A percentile compares a stretch with the other conserved stretches of the same genome.
These are phyloP conservation scores for Aspergillus sp. DNA, from an alignment of 2,329 filamentous ascomycete species.

Conservation along the genomic window DNA sequence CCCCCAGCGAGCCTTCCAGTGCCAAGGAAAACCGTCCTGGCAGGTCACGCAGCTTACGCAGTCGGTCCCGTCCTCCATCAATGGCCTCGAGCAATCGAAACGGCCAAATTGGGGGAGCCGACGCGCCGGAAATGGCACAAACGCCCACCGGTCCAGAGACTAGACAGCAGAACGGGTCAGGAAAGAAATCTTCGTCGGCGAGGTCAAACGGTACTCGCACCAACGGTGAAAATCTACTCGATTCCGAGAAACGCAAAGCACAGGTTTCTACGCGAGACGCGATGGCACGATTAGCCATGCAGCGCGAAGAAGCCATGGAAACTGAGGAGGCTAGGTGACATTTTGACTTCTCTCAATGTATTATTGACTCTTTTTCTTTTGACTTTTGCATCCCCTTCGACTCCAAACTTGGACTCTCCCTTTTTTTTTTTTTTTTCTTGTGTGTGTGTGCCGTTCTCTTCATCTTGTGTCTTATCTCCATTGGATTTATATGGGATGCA, in stretches of 20 bases:
- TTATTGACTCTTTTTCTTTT: conserved; percentile 11
- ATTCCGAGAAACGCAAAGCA: conserved; percentile 30
- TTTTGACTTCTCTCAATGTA: conserved; percentile 13
- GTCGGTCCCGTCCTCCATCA: conserved; percentile 15
- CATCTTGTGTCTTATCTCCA: neutral
- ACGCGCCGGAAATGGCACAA: neutral
- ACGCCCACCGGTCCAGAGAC: neutral
- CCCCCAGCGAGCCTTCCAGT: conserved; percentile 9
- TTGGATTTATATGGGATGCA: neutral
- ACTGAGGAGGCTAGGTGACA: conserved; percentile 24
- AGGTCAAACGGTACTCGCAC: neutral
- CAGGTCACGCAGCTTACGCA: conserved; percentile 17
- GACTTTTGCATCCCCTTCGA: neutral
- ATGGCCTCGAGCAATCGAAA: neutral
- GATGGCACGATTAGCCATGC: conserved; percentile 37
- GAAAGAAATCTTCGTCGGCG: conserved; percentile 15
- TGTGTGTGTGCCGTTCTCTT: neutral
- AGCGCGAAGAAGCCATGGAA: conserved; percentile 41
- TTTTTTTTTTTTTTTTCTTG: neutral
- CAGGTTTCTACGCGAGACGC: conserved; percentile 35
- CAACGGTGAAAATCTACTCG: conserved; percentile 8
- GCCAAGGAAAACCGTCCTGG: conserved; percentile 5
- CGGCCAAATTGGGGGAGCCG: neutral
- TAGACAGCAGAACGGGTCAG: conserved; percentile 2
- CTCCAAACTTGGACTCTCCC: neutral